Evolutionary conservation across 78 protist species (phyloP).

Genomic region (Cavenderia fasciculata): DNA sequence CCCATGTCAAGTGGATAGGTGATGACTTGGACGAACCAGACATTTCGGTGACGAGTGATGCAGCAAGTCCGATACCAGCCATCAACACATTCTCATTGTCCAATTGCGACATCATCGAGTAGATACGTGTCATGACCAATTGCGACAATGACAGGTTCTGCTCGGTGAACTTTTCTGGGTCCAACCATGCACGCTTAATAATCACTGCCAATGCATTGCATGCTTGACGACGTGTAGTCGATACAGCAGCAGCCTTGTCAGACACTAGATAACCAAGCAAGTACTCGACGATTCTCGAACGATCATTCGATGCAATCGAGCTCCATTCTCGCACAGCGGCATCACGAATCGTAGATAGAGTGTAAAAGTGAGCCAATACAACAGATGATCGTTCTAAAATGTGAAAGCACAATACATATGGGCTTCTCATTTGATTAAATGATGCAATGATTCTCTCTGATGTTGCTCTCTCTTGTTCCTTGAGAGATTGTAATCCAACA

Average conservation of each 20-base stretch:
- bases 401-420: slow-evolving; percentile 35
- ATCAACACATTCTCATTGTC: slow-evolving; percentile 2
- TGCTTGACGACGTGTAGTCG: slow-evolving; percentile 11
- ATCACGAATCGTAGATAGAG: slow-evolving; percentile 27
- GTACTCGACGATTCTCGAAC: neutral
- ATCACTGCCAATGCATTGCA: slow-evolving; percentile 52
- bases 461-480: neutral
- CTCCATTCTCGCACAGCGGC: slow-evolving; percentile 50
- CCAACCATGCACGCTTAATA: slow-evolving; percentile 59
- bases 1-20: slow-evolving; percentile 51
- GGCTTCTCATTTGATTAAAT: neutral
- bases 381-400: neutral
- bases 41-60: slow-evolving; percentile 16
- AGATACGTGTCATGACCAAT: too few relatives aligned
- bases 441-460: neutral
- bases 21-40: slow-evolving; percentile 6
- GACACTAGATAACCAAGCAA: slow-evolving; percentile 8
- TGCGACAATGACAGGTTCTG: neutral
- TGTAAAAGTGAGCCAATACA: slow-evolving; percentile 42
- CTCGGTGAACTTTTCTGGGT: slow-evolving; percentile 5
- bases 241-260: neutral
- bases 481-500: slow-evolving; percentile 1
- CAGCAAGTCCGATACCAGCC: neutral
- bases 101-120: neutral
- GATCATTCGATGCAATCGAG: neutral